These are phyloP conservation scores for Ceratocystis albifundus DNA, from an alignment of 2,329 filamentous ascomycete genomes.

Conservation along the genomic window DNA sequence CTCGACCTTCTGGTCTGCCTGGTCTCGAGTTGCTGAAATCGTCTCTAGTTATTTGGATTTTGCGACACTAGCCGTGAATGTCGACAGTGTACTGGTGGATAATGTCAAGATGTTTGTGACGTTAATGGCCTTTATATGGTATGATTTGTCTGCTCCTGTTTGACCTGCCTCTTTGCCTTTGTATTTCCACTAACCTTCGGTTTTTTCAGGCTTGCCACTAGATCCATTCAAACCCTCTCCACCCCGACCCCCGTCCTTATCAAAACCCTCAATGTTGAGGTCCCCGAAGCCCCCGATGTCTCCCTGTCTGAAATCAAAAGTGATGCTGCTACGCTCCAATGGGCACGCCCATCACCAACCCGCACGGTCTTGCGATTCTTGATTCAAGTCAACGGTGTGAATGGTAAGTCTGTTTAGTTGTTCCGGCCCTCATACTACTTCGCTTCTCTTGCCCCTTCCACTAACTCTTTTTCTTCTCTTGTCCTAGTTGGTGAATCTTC, in stretches of 20 bases:
- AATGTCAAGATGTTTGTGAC: slow-evolving; percentile 24
- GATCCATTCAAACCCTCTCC: slow-evolving; percentile 77
- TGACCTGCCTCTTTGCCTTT: not conserved
- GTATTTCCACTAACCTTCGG: slow-evolving; percentile 1
- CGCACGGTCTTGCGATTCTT: slow-evolving; percentile 72
- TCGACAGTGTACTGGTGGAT: slow-evolving; percentile 22
- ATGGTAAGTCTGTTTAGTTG: slow-evolving; percentile 46
- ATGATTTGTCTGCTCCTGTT: slow-evolving; percentile 10
- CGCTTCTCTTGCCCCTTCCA: not conserved
- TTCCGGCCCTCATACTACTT: not conserved
- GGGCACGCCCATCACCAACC: slow-evolving; percentile 60
- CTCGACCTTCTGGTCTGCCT: slow-evolving; percentile 24
- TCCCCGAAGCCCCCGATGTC: slow-evolving; percentile 78
- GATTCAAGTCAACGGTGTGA: slow-evolving; percentile 86
- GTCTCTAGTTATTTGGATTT: slow-evolving; percentile 19
- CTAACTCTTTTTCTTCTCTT: not conserved
- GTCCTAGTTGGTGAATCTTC: slow-evolving; percentile 65
- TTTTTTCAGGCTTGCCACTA: slow-evolving; percentile 60
- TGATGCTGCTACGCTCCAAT: slow-evolving; percentile 79
- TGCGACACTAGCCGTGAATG: slow-evolving; percentile 16
- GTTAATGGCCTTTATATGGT: slow-evolving; percentile 23
- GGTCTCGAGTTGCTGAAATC: slow-evolving; percentile 22
- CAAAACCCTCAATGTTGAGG: slow-evolving; percentile 82
- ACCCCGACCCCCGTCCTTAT: slow-evolving; percentile 88
- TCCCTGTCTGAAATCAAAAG: slow-evolving; percentile 81